Base-by-base conservation (phyloP, 805 yeast genomes). In the Ogataea ramenticola region DNA sequence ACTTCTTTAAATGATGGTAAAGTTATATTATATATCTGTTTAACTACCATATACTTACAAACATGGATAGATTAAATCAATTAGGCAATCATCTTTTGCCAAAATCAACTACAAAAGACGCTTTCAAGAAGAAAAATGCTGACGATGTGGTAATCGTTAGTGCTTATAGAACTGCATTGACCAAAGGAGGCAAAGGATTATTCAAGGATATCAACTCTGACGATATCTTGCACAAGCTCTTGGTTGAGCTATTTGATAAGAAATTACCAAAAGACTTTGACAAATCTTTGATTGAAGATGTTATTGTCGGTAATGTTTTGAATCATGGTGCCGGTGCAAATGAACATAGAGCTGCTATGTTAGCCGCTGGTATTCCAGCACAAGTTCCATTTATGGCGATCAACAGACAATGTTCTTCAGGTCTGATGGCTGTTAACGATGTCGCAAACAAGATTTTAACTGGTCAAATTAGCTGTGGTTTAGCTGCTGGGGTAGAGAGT, bases 371-470 rank as follows among this genome's bases (percentile, higher is more conserved):
- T 32, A 74, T 90, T 43, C 97, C 97, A 29, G 68, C 82, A 61
- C 65, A 80, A 2, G 74, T 82, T 14, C 90, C 96, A 10, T 86
- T 90, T 54, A 67, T 79, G 56, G 89, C 96, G 15, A 60, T 91
- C 50, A 91, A 91, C 72, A 80, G 98, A 67, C 97, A 90, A 64
- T 91, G 98, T 65, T 87, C 96, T 8, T 86, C 96, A 2, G 97
- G 97, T 24, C 72, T 91, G 56, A 86, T 89, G 76, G 95, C 96
- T 14, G 79, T 90, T 32, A 82, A 86, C 57, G 93, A 86, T 60
- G 77, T 91, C 54, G 96, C 96, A 52, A 86, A 84, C 69, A 87
- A 86, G 68, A 90, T 91, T 60, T 71, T 72, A 54, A 68, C 77
- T 46, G 97, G 97, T 36, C 96, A 90, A 72, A 89, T 91, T 56